Percentiles rank a stretch among this genome's conserved stretches.
phyloP scores from a whole-genome alignment of 140 eudicot genomes.

The Oenanthe javanica region DNA sequence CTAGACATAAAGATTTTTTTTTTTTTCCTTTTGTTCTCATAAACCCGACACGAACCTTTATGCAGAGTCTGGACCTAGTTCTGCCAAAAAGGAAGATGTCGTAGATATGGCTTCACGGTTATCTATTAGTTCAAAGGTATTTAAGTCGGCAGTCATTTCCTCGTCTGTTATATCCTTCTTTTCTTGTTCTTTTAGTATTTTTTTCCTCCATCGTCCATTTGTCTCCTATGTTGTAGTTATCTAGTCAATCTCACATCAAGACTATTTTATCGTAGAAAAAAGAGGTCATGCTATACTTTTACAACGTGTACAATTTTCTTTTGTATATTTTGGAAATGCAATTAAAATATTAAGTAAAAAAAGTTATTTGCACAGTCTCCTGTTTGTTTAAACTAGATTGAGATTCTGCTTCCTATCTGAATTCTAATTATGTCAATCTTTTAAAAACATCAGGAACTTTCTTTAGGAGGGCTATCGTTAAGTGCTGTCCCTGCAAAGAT shows the following conservation, averaged over 20 bases:
- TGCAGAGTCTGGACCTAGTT: conserved; percentile 50
- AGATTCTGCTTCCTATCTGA: not conserved
- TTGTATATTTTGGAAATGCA: not conserved
- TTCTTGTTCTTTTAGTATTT: not conserved
- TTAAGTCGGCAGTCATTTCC: not conserved
- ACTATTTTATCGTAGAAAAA: not conserved
- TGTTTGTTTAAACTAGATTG: not conserved
- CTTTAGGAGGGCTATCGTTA: conserved; percentile 62
- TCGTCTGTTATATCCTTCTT: not conserved
- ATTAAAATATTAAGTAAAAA: not conserved
- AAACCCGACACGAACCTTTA: conserved; percentile 2
- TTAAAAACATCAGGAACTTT: conserved; percentile 50
- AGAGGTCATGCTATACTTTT: not conserved
- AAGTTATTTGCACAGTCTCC: not conserved
- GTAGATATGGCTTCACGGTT: conserved; percentile 64
- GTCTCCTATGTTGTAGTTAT: not conserved
- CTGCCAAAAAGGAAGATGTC: conserved; percentile 55
- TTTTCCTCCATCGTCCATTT: not conserved
- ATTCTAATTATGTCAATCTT: conserved; percentile 4
- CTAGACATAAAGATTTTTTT: not conserved
- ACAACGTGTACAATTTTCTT: not conserved
- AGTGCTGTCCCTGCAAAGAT: conserved; percentile 62
- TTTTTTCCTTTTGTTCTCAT: not conserved
- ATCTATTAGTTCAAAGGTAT: conserved; percentile 83
- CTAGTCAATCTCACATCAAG: not conserved